These are phyloP conservation scores for Microthlaspi erraticum DNA, from an alignment of 345 rosid species.

Conservation along the genomic window DNA sequence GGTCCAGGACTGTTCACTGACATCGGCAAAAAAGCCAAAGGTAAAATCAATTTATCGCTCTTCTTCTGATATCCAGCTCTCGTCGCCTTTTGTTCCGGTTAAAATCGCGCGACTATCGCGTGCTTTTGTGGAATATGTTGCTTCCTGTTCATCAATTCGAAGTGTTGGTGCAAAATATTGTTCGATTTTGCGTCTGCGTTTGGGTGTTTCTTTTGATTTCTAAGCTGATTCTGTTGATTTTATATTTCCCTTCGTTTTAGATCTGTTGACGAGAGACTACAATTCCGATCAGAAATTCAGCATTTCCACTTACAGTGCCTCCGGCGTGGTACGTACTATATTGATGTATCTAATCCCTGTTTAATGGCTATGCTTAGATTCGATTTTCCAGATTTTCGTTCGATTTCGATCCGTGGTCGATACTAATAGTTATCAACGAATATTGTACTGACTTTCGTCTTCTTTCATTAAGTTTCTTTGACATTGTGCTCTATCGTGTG, in stretches of 20 bases:
- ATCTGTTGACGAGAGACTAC: constrained; percentile 86
- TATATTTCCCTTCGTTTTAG: constrained; percentile 43
- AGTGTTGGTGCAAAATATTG: not conserved
- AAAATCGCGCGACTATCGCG: not conserved
- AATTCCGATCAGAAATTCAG: constrained; percentile 81
- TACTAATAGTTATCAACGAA: not conserved
- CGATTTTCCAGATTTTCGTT: constrained; percentile 13
- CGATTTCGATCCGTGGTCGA: not conserved
- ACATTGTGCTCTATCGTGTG: not conserved
- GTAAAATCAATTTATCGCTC: constrained; percentile 43
- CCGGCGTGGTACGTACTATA: constrained; percentile 72
- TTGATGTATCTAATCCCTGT: not conserved
- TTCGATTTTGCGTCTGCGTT: not conserved
- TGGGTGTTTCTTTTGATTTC: not conserved
- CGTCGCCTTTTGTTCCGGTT: not conserved
- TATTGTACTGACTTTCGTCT: not conserved
- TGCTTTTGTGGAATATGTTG: not conserved
- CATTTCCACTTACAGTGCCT: constrained; percentile 62
- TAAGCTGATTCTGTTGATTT: constrained; percentile 21
- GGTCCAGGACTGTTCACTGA: constrained; percentile 92
- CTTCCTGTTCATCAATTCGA: constrained; percentile 7
- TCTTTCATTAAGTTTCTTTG: not conserved
- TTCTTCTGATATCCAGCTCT: not conserved
- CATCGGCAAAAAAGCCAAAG: constrained; percentile 89
- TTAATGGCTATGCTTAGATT: no score